Evolutionary conservation across 805 yeast genomes (phyloP), one percentile per base, ranked within the genome.

Genomic region (Kazachstania viticola): DNA sequence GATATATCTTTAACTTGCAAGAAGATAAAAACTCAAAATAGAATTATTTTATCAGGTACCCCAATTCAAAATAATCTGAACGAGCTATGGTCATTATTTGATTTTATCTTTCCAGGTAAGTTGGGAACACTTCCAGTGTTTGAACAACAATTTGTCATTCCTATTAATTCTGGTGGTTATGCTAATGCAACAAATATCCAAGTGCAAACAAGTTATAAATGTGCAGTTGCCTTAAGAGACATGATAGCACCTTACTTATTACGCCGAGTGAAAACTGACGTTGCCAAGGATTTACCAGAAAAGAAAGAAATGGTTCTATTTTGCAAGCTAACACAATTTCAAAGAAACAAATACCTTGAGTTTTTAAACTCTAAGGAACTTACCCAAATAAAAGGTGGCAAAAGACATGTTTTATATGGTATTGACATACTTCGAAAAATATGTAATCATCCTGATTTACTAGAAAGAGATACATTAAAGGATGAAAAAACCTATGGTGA

Each of bases 151-250:
- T 91, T 91, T 54, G 79, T 94, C 3, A 65, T 77, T 5, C 98
- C 98, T 0, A 91, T 91, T 28, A 88, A 85, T 48, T 68, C 82
- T 51, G 98, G 98, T n/a, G 98, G 98, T 0, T 91, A 91, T 58
- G 95, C 98, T 1, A 91, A 88, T 60, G 97, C 98, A 0, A 75
- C 93, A 1, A 91, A 91, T 51, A 72, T 91, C 3, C 96, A 91
- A 51, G 97, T 91, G 0, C 96, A 88, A 50, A 78, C 96, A 1
- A 95, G 96, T 2, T 87, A 83, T 50, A 84, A 84, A 51, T 91
- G 97, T 61, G 98, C 98, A 0, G 91, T 87, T 4, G 77, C 88
- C 3, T 60, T 91, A 32, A 65, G 94, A 31, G 94, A 91, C 45
- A 58, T 88, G 42, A 83, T 91, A 9, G 74, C 94, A 3, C 98